A percentile compares a stretch with the other conserved stretches of the same genome.
phyloP scores from a whole-genome alignment of 768 basidiomycete genomes.

The Mrakia frigida region DNA sequence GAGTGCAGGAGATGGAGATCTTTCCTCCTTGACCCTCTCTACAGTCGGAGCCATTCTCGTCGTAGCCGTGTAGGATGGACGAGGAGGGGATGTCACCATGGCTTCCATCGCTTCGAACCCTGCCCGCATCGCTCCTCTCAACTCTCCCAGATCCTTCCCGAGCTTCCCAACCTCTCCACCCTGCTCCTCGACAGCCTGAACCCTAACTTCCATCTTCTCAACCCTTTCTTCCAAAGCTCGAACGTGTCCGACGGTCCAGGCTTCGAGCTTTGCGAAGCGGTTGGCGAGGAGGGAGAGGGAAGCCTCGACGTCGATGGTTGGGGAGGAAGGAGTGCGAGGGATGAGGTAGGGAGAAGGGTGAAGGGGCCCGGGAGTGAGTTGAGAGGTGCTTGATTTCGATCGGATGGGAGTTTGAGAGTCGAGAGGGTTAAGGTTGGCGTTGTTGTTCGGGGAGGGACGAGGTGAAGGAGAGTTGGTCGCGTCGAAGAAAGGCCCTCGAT shows the following conservation, averaged over 20 bases:
- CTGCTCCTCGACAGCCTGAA: background rate
- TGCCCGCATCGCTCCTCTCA: constrained; percentile 9
- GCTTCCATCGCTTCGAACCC: constrained; percentile 13
- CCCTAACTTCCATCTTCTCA: background rate
- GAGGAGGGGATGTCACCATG: background rate
- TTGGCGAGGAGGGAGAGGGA: constrained; percentile 19
- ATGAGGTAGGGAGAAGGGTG: constrained; percentile 9
- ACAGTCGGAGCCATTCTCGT: background rate
- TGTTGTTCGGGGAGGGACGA: background rate
- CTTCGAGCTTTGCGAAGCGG: constrained; percentile 13
- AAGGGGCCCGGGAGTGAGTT: background rate
- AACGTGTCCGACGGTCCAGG: constrained; percentile 15
- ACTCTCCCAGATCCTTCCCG: background rate
- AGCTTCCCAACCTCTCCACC: background rate
- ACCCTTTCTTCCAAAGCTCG: constrained; percentile 7
- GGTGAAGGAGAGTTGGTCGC: constrained; percentile 11
- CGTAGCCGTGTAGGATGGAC: background rate
- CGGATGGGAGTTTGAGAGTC: constrained; percentile 4
- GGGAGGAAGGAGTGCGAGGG: background rate
- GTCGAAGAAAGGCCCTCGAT: constrained; percentile 13
- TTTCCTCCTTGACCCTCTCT: background rate
- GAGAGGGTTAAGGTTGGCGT: background rate
- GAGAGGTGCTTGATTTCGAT: constrained; percentile 2
- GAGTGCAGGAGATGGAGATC: background rate
- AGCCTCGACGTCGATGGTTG: constrained; percentile 5